These are phyloP conservation scores for Mucor plumbeus DNA, from an alignment of 371 early-diverging fungal species.

Conservation along the genomic window DNA sequence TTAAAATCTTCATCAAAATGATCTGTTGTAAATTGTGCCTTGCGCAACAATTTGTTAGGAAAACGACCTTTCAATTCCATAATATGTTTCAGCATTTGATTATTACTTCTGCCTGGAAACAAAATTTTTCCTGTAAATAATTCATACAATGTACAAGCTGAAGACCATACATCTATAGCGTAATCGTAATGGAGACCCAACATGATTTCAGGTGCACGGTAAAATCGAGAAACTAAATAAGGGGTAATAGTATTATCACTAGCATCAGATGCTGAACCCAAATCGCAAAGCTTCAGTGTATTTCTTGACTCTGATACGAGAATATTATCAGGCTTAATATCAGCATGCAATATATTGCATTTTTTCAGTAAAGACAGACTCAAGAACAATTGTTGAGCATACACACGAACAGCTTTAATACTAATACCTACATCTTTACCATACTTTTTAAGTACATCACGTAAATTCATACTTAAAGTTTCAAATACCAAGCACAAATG, in stretches of 20 bases:
- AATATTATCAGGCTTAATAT: slow-evolving; percentile 99
- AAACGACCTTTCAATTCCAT: slow-evolving; percentile 94
- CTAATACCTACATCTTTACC: slow-evolving; percentile 92
- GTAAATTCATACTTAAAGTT: slow-evolving; percentile 87
- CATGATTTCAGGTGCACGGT: slow-evolving; percentile 99
- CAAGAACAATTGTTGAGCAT: slow-evolving; percentile 91
- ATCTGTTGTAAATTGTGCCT: slow-evolving; percentile 77
- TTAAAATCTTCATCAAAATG: slow-evolving; percentile 87
- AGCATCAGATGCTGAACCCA: slow-evolving; percentile 91
- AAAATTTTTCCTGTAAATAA: slow-evolving; percentile 93
- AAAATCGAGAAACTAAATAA: slow-evolving; percentile 97
- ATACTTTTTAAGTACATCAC: slow-evolving; percentile 92
- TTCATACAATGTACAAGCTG: slow-evolving; percentile 98
- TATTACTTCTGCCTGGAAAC: slow-evolving; percentile 93
- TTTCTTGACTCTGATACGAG: slow-evolving; percentile 83
- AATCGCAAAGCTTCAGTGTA: slow-evolving; percentile 88
- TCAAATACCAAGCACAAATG: slow-evolving; percentile 97
- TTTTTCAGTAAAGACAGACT: slow-evolving; percentile 84
- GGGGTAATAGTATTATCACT: slow-evolving; percentile 92
- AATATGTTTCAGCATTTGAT: slow-evolving; percentile 94
- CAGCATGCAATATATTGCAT: slow-evolving; percentile 92
- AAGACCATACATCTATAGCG: slow-evolving; percentile 97
- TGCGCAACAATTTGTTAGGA: slow-evolving; percentile 80
- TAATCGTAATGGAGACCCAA: slow-evolving; percentile 89
- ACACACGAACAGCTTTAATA: slow-evolving; percentile 90